A percentile compares a stretch with the other conserved stretches of the same genome.
Conservation (phyloP, 176 grass and related monocot genomes). For the Oryza brachyantha region DNA sequence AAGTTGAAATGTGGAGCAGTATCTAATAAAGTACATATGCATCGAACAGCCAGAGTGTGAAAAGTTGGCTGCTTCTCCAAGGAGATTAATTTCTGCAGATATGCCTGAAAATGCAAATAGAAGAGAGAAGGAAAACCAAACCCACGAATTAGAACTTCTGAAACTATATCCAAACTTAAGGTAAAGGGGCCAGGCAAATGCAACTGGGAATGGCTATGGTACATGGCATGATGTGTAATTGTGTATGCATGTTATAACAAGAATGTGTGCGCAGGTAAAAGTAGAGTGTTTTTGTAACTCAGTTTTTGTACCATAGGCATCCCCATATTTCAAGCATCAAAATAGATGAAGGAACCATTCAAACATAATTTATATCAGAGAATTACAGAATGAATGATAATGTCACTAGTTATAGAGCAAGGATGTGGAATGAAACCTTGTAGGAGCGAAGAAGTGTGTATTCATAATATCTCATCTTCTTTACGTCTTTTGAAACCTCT, state of each 20-base stretch:
- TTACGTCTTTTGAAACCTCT: slow-evolving; percentile 84
- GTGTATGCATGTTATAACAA: not conserved
- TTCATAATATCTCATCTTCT: slow-evolving; percentile 75
- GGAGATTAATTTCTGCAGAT: slow-evolving; percentile 64
- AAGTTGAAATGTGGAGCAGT: slow-evolving; percentile 89
- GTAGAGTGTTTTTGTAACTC: not conserved
- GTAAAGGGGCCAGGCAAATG: not conserved
- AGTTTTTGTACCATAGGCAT: not conserved
- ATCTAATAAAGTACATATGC: slow-evolving; percentile 78
- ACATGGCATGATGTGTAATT: not conserved
- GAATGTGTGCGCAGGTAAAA: not conserved
- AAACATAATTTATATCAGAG: slow-evolving; percentile 9
- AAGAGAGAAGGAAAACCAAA: not conserved
- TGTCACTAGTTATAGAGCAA: not conserved
- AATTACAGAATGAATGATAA: not conserved
- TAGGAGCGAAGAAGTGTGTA: slow-evolving; percentile 86
- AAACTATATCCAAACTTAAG: not conserved
- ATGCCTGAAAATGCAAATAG: slow-evolving; percentile 61
- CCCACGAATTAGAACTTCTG: slow-evolving; percentile 13
- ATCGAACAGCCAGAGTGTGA: slow-evolving; percentile 63
- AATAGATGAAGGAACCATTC: not conserved
- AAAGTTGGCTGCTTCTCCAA: slow-evolving; percentile 69
- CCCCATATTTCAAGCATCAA: not conserved
- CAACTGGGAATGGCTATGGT: not conserved
- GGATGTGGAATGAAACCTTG: slow-evolving; percentile 53